Conservation (phyloP, 805 yeast genomes). For the Sporopachydermia lactativora region DNA sequence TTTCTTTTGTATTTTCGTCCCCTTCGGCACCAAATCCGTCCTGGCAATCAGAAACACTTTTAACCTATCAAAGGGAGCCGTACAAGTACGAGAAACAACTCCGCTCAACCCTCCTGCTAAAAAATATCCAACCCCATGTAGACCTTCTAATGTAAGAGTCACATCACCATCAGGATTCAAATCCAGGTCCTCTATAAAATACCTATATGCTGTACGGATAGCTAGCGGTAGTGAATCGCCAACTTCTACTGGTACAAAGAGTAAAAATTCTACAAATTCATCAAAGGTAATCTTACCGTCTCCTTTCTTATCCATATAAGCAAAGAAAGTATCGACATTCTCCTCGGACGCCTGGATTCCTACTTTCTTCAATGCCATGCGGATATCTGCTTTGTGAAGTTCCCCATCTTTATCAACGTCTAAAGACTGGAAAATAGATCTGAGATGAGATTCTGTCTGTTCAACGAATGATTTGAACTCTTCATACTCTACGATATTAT, state of each 20-base stretch:
- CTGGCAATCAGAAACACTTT: constrained; percentile 90
- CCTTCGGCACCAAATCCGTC: constrained; percentile 52
- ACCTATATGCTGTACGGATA: constrained; percentile 70
- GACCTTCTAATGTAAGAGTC: constrained; percentile 60
- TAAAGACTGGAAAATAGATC: constrained; percentile 48
- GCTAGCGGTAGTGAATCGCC: constrained; percentile 33
- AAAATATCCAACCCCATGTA: constrained; percentile 81
- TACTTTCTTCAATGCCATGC: constrained; percentile 43
- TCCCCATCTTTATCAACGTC: constrained; percentile 66
- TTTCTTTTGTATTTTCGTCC: constrained; percentile 19
- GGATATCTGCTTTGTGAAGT: constrained; percentile 51
- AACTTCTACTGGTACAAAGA: constrained; percentile 68
- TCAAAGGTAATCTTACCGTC: constrained; percentile 67
- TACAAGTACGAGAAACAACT: constrained; percentile 87
- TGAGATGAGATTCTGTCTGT: constrained; percentile 59
- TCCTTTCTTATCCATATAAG: constrained; percentile 36
- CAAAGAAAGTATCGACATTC: constrained; percentile 42
- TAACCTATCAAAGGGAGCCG: constrained; percentile 93
- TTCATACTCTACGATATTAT: constrained; percentile 41
- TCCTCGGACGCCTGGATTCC: constrained; percentile 37
- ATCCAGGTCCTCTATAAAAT: constrained; percentile 69
- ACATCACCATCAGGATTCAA: constrained; percentile 88
- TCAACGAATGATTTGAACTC: constrained; percentile 54
- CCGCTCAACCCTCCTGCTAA: constrained; percentile 94
- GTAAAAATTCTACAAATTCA: constrained; percentile 71